Evolutionary conservation across 2,329 filamentous ascomycete species (phyloP).

Genomic region (Botrytis byssoidea): DNA sequence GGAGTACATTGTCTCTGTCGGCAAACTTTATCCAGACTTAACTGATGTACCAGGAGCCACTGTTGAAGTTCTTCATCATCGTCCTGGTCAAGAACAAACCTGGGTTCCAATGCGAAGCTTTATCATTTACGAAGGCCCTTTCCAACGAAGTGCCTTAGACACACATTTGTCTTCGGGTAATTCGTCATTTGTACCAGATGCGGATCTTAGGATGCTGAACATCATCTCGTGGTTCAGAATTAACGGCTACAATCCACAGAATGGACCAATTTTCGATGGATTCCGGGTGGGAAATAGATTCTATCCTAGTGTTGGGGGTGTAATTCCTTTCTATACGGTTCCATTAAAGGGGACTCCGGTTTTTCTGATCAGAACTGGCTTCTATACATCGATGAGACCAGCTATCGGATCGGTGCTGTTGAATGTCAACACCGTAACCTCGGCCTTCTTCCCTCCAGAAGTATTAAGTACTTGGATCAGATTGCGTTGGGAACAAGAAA

Average conservation of each 20-base stretch:
- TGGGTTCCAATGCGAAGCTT: not conserved
- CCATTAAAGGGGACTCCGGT: accelerated
- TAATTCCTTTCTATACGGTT: not conserved
- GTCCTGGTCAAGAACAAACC: not conserved
- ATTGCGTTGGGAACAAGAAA: not conserved
- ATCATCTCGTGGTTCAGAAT: conserved; percentile 24
- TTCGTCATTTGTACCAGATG: not conserved
- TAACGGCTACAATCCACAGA: not conserved
- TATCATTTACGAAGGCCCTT: not conserved
- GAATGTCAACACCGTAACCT: conserved; percentile 24
- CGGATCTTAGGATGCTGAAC: conserved; percentile 20
- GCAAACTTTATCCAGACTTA: not conserved
- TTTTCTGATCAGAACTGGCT: conserved; percentile 17
- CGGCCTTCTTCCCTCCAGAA: conserved; percentile 22
- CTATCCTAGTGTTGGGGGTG: conserved; percentile 5
- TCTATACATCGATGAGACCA: conserved; percentile 25
- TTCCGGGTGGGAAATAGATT: conserved; percentile 23
- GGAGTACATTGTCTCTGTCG: conserved; percentile 15
- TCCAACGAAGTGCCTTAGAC: not conserved
- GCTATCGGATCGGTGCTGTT: conserved; percentile 22
- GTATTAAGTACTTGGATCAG: conserved; percentile 19
- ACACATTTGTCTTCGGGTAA: not conserved
- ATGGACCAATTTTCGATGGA: not conserved
- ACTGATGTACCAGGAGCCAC: not conserved
- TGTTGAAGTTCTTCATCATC: not conserved